phyloP scores from a whole-genome alignment of 1,284 basidiomycete genomes.

The Ustilago vetiveriae region DNA sequence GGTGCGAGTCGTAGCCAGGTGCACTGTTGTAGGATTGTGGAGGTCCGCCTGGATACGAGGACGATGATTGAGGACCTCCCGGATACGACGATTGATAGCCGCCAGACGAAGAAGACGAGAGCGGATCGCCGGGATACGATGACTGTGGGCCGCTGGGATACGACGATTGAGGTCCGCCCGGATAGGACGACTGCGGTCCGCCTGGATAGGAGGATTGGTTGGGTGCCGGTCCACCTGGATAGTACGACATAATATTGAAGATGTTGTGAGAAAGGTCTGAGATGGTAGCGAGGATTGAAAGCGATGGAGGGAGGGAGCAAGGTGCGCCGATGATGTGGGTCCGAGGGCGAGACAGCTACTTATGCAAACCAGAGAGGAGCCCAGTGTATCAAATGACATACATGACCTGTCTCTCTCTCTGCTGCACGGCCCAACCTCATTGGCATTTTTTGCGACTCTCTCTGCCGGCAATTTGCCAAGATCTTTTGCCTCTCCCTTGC shows the following conservation, averaged over 20 bases:
- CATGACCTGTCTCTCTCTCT: no score
- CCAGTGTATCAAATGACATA: no score
- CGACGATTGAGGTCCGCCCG: conserved; percentile 26
- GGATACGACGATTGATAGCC: conserved; percentile 37
- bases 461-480: no score
- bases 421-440: no score
- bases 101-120: conserved; percentile 29
- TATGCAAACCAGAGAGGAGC: neutral
- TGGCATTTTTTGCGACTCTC: no score
- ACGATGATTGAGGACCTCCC: conserved; percentile 22
- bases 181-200: conserved; percentile 23
- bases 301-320: no score
- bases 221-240: conserved; percentile 19
- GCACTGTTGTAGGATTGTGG: conserved; percentile 22
- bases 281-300: no score
- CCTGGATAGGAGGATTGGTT: conserved; percentile 18
- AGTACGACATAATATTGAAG: conserved; percentile 16
- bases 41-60: conserved; percentile 31
- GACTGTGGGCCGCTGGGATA: conserved; percentile 22
- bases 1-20: conserved; percentile 16
- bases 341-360: neutral
- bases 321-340: no score
- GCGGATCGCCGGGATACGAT: conserved; percentile 28
- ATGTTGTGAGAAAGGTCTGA: neutral
- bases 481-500: neutral